phyloP scores from a whole-genome alignment of 371 early-diverging fungal species.

The Synchytrium microbalum region DNA sequence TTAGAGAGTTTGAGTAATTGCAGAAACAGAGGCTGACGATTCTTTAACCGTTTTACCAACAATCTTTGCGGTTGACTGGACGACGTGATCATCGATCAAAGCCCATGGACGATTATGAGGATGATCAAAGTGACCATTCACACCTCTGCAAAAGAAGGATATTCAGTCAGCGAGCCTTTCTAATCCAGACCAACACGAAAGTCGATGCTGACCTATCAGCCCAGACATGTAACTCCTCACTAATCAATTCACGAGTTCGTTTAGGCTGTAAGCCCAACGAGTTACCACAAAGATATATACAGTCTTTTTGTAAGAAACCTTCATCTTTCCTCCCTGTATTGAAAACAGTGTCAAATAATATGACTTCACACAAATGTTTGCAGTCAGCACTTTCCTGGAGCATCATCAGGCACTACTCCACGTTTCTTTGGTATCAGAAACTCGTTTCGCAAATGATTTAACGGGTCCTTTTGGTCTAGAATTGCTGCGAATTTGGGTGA shows the following conservation, averaged over 20 bases:
- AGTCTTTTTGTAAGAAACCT: not conserved
- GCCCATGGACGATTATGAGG: slow-evolving; percentile 82
- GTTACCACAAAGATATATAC: slow-evolving; percentile 84
- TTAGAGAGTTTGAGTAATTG: not conserved
- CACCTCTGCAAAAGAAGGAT: slow-evolving; percentile 47
- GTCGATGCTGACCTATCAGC: slow-evolving; percentile 39
- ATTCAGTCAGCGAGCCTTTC: not conserved
- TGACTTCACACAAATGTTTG: slow-evolving; percentile 2
- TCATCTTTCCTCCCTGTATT: not conserved
- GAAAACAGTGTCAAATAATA: slow-evolving; percentile 4
- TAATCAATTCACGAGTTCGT: slow-evolving; percentile 53
- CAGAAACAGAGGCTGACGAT: not conserved
- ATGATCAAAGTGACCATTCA: slow-evolving; percentile 81
- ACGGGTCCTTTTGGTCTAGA: slow-evolving; percentile 11
- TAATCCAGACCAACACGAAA: not conserved
- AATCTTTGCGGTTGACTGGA: slow-evolving; percentile 59
- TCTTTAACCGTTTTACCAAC: slow-evolving; percentile 65
- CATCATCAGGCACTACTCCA: slow-evolving; percentile 5
- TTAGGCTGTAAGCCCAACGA: slow-evolving; percentile 86
- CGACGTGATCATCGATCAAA: slow-evolving; percentile 67
- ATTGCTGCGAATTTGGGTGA: slow-evolving; percentile 8
- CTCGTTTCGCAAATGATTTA: slow-evolving; percentile 9
- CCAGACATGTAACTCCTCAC: slow-evolving; percentile 89
- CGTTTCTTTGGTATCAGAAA: slow-evolving; percentile 12
- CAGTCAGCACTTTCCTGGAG: slow-evolving; percentile 4